Percentiles rank a stretch among this genome's conserved stretches.
Evolutionary conservation across 192 early-diverging fungal species (phyloP).

Genomic region (Spizellomyces sp.): DNA sequence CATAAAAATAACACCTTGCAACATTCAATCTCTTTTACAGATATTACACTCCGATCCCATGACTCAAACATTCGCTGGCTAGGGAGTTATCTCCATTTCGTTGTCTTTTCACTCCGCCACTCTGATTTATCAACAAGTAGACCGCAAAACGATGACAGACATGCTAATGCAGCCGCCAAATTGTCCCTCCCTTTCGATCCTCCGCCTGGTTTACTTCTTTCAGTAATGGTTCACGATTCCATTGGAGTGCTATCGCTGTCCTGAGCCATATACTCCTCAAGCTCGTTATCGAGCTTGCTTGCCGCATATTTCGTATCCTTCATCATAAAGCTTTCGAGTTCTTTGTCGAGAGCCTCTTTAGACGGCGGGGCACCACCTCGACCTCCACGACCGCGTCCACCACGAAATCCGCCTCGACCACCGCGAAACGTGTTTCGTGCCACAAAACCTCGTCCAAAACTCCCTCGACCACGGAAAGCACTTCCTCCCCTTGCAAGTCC

Average conservation of each 20-base stretch:
- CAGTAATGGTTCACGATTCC: neutral
- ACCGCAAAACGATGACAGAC: too few relatives aligned
- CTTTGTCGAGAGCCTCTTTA: conserved; percentile 14
- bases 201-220: too few relatives aligned
- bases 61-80: too few relatives aligned
- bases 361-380: neutral
- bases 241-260: neutral
- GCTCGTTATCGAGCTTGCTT: conserved; percentile 10
- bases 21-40: too few relatives aligned
- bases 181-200: too few relatives aligned
- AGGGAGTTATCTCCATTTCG: too few relatives aligned
- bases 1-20: too few relatives aligned
- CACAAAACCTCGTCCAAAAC: neutral
- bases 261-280: conserved; percentile 17
- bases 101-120: too few relatives aligned
- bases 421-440: neutral
- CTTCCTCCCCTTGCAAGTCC: neutral
- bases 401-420: conserved; percentile 9
- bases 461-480: conserved; percentile 9
- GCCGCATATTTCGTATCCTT: conserved; percentile 8
- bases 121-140: too few relatives aligned
- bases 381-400: conserved; percentile 4
- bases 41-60: too few relatives aligned
- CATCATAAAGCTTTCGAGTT: conserved; percentile 16
- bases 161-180: too few relatives aligned